Evolutionary conservation across 2,329 filamentous ascomycete species (phyloP).

Genomic region (Colletotrichum orchidophilum): DNA sequence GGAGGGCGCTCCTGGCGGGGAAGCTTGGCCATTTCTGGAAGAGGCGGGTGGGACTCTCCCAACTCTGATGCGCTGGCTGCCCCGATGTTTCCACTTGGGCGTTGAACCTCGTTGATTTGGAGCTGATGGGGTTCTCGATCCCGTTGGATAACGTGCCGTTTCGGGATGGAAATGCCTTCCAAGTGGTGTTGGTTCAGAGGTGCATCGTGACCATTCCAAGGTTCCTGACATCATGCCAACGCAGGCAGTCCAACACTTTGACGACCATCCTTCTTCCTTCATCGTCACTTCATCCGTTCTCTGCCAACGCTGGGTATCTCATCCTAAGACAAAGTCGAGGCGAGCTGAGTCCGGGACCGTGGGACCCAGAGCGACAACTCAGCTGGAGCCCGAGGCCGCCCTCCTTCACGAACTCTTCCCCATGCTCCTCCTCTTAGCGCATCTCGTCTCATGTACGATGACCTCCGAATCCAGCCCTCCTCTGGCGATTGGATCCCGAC

Average conservation of each 20-base stretch:
- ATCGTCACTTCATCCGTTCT: not conserved
- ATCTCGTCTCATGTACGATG: slow-evolving; percentile 9
- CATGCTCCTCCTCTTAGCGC: slow-evolving; percentile 3
- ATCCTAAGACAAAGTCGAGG: not conserved
- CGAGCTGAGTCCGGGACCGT: not conserved
- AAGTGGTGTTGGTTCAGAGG: not conserved
- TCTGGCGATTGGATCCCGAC: slow-evolving; percentile 15
- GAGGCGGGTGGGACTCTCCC: slow-evolving; percentile 2
- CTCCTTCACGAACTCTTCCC: slow-evolving; percentile 20
- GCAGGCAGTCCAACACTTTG: not conserved
- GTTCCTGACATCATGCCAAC: not conserved
- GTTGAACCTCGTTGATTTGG: not conserved
- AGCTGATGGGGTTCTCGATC: not conserved
- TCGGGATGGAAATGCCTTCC: not conserved
- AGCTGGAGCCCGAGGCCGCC: slow-evolving; percentile 12
- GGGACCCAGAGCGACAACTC: not conserved
- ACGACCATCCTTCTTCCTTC: not conserved
- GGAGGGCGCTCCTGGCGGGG: not conserved
- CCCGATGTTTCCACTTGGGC: slow-evolving; percentile 2
- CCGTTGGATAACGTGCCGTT: not conserved
- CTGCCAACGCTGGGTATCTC: not conserved
- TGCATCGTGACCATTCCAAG: not conserved
- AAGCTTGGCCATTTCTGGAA: slow-evolving; percentile 3
- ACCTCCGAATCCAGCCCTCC: slow-evolving; percentile 12
- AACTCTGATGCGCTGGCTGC: slow-evolving; percentile 24